Base-by-base conservation (phyloP, 306 rosid genomes). In the Bauhinia variegata region DNA sequence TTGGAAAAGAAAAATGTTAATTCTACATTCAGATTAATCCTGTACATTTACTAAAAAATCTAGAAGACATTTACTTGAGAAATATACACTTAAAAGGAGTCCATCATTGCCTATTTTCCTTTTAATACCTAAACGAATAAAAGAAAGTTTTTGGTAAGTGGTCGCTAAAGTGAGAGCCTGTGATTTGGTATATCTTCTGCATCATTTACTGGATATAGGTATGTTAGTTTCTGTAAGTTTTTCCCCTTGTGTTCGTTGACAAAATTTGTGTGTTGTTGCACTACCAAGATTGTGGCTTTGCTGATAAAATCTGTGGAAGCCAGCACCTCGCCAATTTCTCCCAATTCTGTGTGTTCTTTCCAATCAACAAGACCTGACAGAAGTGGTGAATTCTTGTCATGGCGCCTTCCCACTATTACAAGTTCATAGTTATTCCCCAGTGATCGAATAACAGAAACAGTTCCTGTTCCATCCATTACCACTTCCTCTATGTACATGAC, bases 371-470 rank as follows among this genome's bases (percentile, higher is more conserved):
- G 64, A 5, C 85, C 79, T 32, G 55, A 61, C 13, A 69, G 5
- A 6, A 76, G 41, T 4, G 30, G 50, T 1, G 71, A 68, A 3
- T 2, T 18, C 0, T 11, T 42, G 10, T 12, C 65, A 34, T 81
- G 82, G 6, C 36, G 58, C 53, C 74, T 63, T 59, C 82, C 86
- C 14, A 70, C 86, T 15, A 73, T 32, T n/a, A 77, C 52, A 0
- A 77, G 79, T 37, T 81, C 77, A 0, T 48, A 81, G 8, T 42
- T 64, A 6, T 65, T 53, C 17, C 39, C 71, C 74, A 69, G 31
- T 2, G 82, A 73, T 13, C 74, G 66, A 3, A 73, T 71, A 43
- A 71, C 66, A 1, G 77, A 42, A 8, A 54, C 28, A 1, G 86
- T 77, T 65, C 74, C 82, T 2, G 47, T 34, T 7, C 74, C 74